Conservation (phyloP, 192 early-diverging fungal species). For the Dispira simplex region DNA sequence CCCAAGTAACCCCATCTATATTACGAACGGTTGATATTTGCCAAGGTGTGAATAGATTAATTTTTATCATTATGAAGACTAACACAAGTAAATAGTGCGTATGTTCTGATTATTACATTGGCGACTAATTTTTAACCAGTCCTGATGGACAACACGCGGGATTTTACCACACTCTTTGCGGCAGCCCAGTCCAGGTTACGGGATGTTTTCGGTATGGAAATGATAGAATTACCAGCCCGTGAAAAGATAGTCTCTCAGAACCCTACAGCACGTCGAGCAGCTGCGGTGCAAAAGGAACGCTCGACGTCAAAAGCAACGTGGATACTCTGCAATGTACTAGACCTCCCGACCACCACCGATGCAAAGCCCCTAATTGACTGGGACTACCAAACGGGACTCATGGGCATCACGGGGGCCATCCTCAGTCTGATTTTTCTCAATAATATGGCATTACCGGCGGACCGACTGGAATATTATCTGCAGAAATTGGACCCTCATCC, state of each 20-base stretch:
- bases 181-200: conserved; percentile 16
- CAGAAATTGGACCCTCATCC: neutral
- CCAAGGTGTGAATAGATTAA: too few species aligned
- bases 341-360: neutral
- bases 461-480: conserved; percentile 1
- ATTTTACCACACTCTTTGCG: conserved; percentile 15
- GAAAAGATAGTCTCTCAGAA: conserved; percentile 7
- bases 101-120: too few species aligned
- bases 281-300: neutral
- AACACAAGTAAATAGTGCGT: too few species aligned
- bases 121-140: conserved; percentile 10
- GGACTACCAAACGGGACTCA: conserved; percentile 13
- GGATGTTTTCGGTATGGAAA: conserved; percentile 21
- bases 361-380: neutral
- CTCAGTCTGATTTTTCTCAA: conserved; percentile 17
- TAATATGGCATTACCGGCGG: neutral
- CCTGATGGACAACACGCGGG: conserved; percentile 17
- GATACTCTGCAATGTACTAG: neutral
- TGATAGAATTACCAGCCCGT: conserved; percentile 15
- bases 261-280: conserved; percentile 4
- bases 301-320: neutral
- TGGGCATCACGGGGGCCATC: conserved; percentile 19
- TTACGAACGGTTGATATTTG: too few species aligned
- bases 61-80: too few species aligned
- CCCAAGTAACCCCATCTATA: too few species aligned